Evolutionary conservation across 371 early-diverging fungal genomes (phyloP).

Genomic region (Apophysomyces sp.): DNA sequence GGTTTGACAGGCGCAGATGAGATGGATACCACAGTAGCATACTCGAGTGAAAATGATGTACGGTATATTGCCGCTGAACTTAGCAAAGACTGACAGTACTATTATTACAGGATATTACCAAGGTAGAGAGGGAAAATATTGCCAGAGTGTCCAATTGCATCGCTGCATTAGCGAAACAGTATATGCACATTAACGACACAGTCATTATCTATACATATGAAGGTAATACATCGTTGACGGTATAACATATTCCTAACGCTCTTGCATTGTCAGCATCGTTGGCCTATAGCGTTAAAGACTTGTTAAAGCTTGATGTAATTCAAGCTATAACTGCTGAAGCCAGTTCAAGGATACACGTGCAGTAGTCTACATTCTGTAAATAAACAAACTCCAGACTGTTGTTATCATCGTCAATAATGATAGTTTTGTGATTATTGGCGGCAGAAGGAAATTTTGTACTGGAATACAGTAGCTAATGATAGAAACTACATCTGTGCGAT

Average conservation of each 20-base stretch:
- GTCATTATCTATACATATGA: constrained; percentile 88
- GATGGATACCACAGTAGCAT: constrained; percentile 70
- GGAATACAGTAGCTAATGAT: too few relatives aligned
- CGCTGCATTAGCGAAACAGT: constrained; percentile 70
- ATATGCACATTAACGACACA: constrained; percentile 82
- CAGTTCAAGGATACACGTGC: constrained; percentile 31
- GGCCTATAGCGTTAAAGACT: constrained; percentile 59
- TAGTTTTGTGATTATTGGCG: too few relatives aligned
- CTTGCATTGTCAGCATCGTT: constrained; percentile 54
- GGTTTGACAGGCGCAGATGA: constrained; percentile 54
- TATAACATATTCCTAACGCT: neutral
- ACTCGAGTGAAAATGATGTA: constrained; percentile 82
- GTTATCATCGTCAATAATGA: too few relatives aligned
- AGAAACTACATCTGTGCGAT: too few relatives aligned
- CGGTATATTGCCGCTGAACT: neutral
- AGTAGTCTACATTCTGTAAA: constrained; percentile 20
- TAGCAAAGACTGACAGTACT: neutral
- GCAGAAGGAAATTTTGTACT: too few relatives aligned
- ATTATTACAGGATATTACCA: constrained; percentile 50
- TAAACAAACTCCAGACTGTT: constrained; percentile 3
- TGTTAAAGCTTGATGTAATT: constrained; percentile 61
- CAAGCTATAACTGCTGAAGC: constrained; percentile 52
- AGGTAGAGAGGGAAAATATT: constrained; percentile 73
- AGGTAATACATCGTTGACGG: constrained; percentile 18
- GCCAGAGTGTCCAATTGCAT: constrained; percentile 90